A percentile compares a stretch with the other conserved stretches of the same genome.
Evolutionary conservation across 306 rosid genomes (phyloP).

Genomic region (Lathyrus oleraceus): DNA sequence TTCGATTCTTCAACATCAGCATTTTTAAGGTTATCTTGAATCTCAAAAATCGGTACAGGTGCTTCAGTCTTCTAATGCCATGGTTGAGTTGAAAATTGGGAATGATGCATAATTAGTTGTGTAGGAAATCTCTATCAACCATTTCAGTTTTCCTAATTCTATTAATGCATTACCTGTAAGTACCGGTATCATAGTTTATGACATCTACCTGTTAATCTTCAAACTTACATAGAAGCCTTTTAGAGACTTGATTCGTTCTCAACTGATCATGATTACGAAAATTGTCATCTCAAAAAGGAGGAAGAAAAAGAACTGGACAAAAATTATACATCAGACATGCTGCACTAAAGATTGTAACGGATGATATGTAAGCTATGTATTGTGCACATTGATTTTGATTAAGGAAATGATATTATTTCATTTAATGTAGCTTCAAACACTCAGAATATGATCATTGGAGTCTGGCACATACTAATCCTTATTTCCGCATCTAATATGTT

Average conservation of each 20-base stretch:
- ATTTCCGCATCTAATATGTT: too few species aligned
- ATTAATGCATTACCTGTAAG: background rate
- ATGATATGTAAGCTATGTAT: background rate
- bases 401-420: background rate
- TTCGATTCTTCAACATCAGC: background rate
- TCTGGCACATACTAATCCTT: too few species aligned
- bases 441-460: background rate
- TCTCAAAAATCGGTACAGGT: constrained; percentile 1
- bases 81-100: constrained; percentile 6
- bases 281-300: background rate
- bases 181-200: constrained; percentile 1
- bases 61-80: background rate
- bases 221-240: background rate
- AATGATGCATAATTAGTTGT: background rate
- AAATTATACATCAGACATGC: background rate
- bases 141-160: constrained; percentile 4
- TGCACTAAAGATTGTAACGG: background rate
- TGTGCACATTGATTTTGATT: background rate
- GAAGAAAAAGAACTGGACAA: background rate
- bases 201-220: constrained; percentile 17
- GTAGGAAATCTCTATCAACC: background rate
- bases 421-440: background rate
- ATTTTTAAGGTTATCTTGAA: constrained; percentile 27
- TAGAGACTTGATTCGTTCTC: background rate
- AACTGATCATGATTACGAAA: background rate